These are phyloP conservation scores for Candida silvatica DNA, from an alignment of 805 yeast genomes.

Conservation along the genomic window DNA sequence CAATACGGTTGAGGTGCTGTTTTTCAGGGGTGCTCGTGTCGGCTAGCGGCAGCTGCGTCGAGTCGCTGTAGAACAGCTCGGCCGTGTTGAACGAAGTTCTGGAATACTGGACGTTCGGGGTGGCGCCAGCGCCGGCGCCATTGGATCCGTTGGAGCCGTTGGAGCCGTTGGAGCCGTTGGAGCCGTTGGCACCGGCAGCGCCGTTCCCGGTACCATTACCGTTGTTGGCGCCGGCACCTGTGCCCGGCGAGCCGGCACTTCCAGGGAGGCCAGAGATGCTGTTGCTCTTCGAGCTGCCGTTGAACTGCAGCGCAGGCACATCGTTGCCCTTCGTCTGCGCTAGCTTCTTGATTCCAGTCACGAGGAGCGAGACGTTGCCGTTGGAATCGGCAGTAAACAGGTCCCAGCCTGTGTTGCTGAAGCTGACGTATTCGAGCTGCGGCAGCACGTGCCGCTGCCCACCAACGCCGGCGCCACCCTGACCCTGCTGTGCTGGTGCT, in stretches of 20 bases:
- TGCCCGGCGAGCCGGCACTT: constrained; percentile 20
- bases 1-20: constrained; percentile 20
- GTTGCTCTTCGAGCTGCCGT: no score
- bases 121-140: constrained; percentile 8
- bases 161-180: no score
- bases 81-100: constrained; percentile 26
- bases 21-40: constrained; percentile 10
- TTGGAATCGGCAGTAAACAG: constrained; percentile 67
- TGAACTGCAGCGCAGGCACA: constrained; percentile 18
- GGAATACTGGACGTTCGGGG: constrained; percentile 32
- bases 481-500: constrained; percentile 11
- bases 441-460: constrained; percentile 7
- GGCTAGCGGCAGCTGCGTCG: constrained; percentile 13
- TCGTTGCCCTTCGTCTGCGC: constrained; percentile 2
- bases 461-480: constrained; percentile 5
- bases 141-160: no score
- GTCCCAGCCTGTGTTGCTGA: constrained; percentile 78
- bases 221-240: background rate
- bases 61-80: constrained; percentile 41
- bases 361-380: constrained; percentile 56
- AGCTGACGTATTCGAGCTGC: constrained; percentile 35
- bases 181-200: no score
- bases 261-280: no score
- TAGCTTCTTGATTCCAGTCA: constrained; percentile 38
- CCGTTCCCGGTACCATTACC: no score